Base-by-base conservation (phyloP, 2,329 filamentous ascomycete species). In the Pestalotiopsis sp. region DNA sequence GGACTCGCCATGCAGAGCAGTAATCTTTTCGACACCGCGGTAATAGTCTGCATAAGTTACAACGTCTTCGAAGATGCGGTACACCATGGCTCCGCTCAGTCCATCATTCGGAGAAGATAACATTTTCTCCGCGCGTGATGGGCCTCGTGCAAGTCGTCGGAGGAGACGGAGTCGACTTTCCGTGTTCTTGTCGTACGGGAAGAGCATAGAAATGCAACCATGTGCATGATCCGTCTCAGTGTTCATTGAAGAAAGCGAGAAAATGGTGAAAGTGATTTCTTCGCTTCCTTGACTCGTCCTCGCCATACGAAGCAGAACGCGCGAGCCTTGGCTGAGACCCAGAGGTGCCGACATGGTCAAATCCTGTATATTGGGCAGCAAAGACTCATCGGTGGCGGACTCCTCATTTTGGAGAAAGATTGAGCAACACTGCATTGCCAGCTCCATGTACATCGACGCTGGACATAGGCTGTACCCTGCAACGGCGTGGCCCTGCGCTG, bases 391-490 rank as follows among this genome's bases (percentile, higher is more conserved):
- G 4, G 12, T 14, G 27, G n/a, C 12, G 12, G 25, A 31, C 12
- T 13, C 25, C 4, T 61, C 58, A 20, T n/a, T n/a, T 6, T 3
- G 4, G 52, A 36, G 23, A 17, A n/a, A 41, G 9, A 25, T 23
- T 9, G 31, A n/a, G n/a, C 60, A 38, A 7, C 59, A 59, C 12
- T n/a, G 73, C 59, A 72, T 74, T 12, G 70, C 71, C 4, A 67
- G 65, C 27, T 76, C 75, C 64, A 75, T 70, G 67, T 76, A 76
- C 65, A 76, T 65, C 14, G 73, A 71, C 27, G 74, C 72, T 3
- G 75, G 75, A 52, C 73, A 76, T 11, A 76, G 68, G 58, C 58
- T 60, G 7, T 60, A 23, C 7, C 58, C 58, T 12, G 27, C 23
- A 60, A 60, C 58, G 4, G 58, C 58, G 58, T 60, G 58, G 14